Percentiles rank a stretch among this genome's conserved stretches.
Evolutionary conservation across 331 rosid genomes (phyloP).

Genomic region (Spiraea crenata): DNA sequence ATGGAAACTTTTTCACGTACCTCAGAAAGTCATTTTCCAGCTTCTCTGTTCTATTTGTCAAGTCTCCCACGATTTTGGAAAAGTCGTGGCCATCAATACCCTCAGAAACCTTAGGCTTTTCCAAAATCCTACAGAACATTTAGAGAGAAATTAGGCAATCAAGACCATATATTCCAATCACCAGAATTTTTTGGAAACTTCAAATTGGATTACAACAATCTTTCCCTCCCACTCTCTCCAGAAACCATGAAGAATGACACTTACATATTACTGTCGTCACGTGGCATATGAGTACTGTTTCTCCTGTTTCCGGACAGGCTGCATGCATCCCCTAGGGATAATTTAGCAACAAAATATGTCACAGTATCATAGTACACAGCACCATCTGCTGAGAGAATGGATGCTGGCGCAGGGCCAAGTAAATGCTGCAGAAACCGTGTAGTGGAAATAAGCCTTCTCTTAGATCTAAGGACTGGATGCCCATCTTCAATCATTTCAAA

Average conservation of each 20-base stretch:
- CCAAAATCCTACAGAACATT: slow-evolving; percentile 31
- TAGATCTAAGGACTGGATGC: slow-evolving; percentile 27
- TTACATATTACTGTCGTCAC: slow-evolving; percentile 30
- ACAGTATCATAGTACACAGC: slow-evolving; percentile 39
- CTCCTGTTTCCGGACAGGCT: slow-evolving; percentile 31
- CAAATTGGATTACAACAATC: not conserved
- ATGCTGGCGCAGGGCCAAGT: slow-evolving; percentile 40
- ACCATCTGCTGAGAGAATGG: slow-evolving; percentile 41
- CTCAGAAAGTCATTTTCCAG: slow-evolving; percentile 45
- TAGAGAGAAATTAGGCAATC: slow-evolving; percentile 1
- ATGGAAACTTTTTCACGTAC: slow-evolving; percentile 18
- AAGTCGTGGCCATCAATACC: slow-evolving; percentile 24
- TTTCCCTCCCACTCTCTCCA: not conserved
- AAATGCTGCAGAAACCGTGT: slow-evolving; percentile 48
- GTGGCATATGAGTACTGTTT: slow-evolving; percentile 17
- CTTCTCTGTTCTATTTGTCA: slow-evolving; percentile 33
- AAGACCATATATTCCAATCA: not conserved
- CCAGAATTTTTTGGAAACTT: not conserved
- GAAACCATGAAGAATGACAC: slow-evolving; percentile 23
- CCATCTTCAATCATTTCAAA: slow-evolving; percentile 35
- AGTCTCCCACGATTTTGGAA: slow-evolving; percentile 32
- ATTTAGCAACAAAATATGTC: slow-evolving; percentile 37
- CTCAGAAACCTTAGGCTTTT: slow-evolving; percentile 29
- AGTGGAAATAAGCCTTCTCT: slow-evolving; percentile 48
- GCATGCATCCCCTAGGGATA: slow-evolving; percentile 50